A percentile compares a stretch with the other conserved stretches of the same genome.
Evolutionary conservation across 202 grass and related monocot genomes (phyloP).

Genomic region (Elaeis oleifera): DNA sequence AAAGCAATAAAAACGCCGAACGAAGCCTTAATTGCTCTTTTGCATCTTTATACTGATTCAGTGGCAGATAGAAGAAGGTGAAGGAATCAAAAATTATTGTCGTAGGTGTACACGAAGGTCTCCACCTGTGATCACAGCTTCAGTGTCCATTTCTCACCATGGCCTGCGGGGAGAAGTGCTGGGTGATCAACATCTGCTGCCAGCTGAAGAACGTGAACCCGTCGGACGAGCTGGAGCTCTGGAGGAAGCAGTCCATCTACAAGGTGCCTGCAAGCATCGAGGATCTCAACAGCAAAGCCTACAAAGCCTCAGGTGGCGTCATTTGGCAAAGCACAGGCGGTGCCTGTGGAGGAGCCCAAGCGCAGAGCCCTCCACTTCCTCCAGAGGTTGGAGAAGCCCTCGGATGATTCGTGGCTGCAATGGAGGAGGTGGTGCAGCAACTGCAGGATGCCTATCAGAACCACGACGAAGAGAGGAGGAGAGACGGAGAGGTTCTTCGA

Average conservation of each 20-base stretch:
- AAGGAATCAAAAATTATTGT: too few relatives aligned
- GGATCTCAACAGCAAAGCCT: slow-evolving; percentile 43
- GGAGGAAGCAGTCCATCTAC: slow-evolving; percentile 55
- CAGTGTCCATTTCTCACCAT: neutral
- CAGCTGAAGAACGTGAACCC: slow-evolving; percentile 26
- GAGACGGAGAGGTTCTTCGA: slow-evolving; percentile 38
- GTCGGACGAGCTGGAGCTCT: slow-evolving; percentile 32
- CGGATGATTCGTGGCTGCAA: slow-evolving; percentile 30
- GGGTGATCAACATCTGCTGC: slow-evolving; percentile 48
- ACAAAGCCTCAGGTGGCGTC: slow-evolving; percentile 66
- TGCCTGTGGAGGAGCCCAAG: slow-evolving; percentile 79
- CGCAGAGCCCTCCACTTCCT: slow-evolving; percentile 65
- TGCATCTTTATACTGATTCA: too few relatives aligned
- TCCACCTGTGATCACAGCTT: too few relatives aligned
- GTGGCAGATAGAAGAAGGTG: too few relatives aligned
- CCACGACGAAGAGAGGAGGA: slow-evolving; percentile 33
- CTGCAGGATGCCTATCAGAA: slow-evolving; percentile 49
- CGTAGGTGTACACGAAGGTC: too few relatives aligned
- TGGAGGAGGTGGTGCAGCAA: slow-evolving; percentile 26
- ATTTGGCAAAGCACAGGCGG: slow-evolving; percentile 29
- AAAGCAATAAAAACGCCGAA: too few relatives aligned
- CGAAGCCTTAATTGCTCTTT: too few relatives aligned
- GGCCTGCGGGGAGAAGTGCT: neutral
- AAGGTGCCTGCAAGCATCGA: slow-evolving; percentile 65
- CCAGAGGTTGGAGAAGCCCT: slow-evolving; percentile 25